Base-by-base conservation (phyloP, 345 rosid genomes). In the Brassica incana region DNA sequence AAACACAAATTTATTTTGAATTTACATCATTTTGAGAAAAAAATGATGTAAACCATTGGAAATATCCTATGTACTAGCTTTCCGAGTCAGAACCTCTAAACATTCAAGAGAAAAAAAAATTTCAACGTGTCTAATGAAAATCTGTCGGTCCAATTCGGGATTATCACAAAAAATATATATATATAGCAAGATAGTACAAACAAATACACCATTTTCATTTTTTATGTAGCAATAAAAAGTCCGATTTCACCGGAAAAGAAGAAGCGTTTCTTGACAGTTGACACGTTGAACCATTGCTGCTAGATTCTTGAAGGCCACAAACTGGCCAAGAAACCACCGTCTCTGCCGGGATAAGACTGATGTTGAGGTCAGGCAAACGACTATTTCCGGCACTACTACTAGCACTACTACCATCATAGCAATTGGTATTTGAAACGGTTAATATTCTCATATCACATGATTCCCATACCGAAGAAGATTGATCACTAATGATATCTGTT, bases 361-460 rank as follows among this genome's bases (percentile, higher is more conserved):
- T 68, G 71, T 79, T 79, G 35, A 79, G 78, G 45, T 79, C 82
- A 67, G 82, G 82, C 75, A 73, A 74, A 35, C 8, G 71, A 64
- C 48, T 63, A 61, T 2, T 16, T 35, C 65, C 43, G 5, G 70
- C 68, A 67, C 68, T 40, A 40, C 14, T 40, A 40, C 14, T 58
- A 54, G 20, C 38, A 66, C 32, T 72, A 58, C 23, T 20, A 20
- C 43, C 54, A 35, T 66, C 82, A 11, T 52, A 66, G 56, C 63
- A 18, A 58, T 43, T 38, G 20, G 52, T 78, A 27, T 45, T 56
- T 65, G 72, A 40, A 56, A 71, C 73, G 3, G 81, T 61, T 10
- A 58, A 40, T 2, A 14, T 4, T 66, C 35, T 67, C 38, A 32
- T 32, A 68, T 18, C 70, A 35, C 70, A 79, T 60, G 82, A 79